Percentiles rank a stretch among this genome's conserved stretches.
Conservation (phyloP, 768 basidiomycete genomes). For the Auriscalpium vulgare region DNA sequence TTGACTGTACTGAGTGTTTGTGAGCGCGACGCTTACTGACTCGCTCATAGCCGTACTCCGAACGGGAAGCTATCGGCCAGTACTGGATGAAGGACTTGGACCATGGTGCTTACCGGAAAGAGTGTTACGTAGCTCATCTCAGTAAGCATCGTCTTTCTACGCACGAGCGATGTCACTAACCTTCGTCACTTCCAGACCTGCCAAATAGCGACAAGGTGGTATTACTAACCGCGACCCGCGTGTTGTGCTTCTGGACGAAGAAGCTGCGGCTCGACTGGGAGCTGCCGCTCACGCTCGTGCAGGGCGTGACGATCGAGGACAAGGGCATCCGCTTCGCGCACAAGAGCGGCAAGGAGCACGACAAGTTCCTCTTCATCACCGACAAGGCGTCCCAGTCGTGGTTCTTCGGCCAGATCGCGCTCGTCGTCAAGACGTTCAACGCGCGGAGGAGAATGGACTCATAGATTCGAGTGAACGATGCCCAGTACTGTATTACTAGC, state of each 20-base stretch:
- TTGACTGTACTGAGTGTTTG: neutral
- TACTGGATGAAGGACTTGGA: slow-evolving; percentile 96
- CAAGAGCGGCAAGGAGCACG: slow-evolving; percentile 65
- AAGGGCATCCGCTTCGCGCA: slow-evolving; percentile 85
- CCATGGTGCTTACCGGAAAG: slow-evolving; percentile 76
- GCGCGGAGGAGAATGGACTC: slow-evolving; percentile 64
- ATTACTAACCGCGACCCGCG: slow-evolving; percentile 67
- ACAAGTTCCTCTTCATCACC: slow-evolving; percentile 70
- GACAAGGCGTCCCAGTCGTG: slow-evolving; percentile 69
- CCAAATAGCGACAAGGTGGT: slow-evolving; percentile 76
- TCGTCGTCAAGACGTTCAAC: slow-evolving; percentile 73
- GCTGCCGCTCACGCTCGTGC: slow-evolving; percentile 76
- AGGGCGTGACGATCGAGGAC: slow-evolving; percentile 84
- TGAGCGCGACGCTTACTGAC: neutral
- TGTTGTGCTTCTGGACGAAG: slow-evolving; percentile 80
- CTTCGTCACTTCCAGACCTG: slow-evolving; percentile 39
- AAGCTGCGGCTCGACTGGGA: slow-evolving; percentile 89
- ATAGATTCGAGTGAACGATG: slow-evolving; percentile 2
- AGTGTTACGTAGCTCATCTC: slow-evolving; percentile 88
- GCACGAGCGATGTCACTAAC: neutral
- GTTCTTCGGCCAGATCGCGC: slow-evolving; percentile 74
- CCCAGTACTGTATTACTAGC: neutral
- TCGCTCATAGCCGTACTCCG: slow-evolving; percentile 66
- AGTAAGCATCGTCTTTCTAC: slow-evolving; percentile 38
- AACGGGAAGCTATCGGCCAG: slow-evolving; percentile 87